Evolutionary conservation across 148 eudicot genomes (phyloP).

Genomic region (Fagopyrum homotropicum): DNA sequence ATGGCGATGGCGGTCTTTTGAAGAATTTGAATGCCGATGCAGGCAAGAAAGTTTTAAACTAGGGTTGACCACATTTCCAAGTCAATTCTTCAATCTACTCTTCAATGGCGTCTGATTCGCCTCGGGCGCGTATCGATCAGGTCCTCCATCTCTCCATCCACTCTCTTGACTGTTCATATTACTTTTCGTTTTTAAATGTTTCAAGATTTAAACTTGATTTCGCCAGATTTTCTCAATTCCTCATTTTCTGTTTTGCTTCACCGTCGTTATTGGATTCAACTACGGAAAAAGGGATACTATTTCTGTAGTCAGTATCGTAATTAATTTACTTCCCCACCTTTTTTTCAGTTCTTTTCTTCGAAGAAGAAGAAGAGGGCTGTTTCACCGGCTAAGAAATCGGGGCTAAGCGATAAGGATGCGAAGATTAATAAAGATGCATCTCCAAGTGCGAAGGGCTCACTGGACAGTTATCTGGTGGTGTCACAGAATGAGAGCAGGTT

Average conservation of each 20-base stretch:
- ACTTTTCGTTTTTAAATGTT: not conserved
- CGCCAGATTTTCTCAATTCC: not conserved
- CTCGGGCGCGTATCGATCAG: constrained; percentile 77
- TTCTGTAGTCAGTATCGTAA: not conserved
- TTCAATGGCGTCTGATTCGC: constrained; percentile 52
- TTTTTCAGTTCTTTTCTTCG: constrained; percentile 59
- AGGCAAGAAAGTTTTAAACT: not conserved
- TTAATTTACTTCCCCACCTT: not conserved
- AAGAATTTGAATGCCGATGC: constrained; percentile 4
- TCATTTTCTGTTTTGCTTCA: not conserved
- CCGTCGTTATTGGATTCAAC: not conserved
- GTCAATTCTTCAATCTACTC: constrained; percentile 3
- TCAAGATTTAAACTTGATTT: not conserved
- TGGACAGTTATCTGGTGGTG: constrained; percentile 52
- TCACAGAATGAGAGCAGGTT: constrained; percentile 44
- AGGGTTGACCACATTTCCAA: not conserved
- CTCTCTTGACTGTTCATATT: not conserved
- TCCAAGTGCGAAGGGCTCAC: constrained; percentile 74
- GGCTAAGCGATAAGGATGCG: constrained; percentile 28
- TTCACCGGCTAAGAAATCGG: constrained; percentile 41
- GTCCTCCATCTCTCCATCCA: constrained; percentile 22
- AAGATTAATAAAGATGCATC: constrained; percentile 43
- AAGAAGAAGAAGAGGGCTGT: constrained; percentile 70
- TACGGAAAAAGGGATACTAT: not conserved
- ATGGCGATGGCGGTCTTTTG: constrained; percentile 15